These are phyloP conservation scores for Chrysoporthe deuterocubensis DNA, from an alignment of 2,329 filamentous ascomycete species.

Conservation along the genomic window DNA sequence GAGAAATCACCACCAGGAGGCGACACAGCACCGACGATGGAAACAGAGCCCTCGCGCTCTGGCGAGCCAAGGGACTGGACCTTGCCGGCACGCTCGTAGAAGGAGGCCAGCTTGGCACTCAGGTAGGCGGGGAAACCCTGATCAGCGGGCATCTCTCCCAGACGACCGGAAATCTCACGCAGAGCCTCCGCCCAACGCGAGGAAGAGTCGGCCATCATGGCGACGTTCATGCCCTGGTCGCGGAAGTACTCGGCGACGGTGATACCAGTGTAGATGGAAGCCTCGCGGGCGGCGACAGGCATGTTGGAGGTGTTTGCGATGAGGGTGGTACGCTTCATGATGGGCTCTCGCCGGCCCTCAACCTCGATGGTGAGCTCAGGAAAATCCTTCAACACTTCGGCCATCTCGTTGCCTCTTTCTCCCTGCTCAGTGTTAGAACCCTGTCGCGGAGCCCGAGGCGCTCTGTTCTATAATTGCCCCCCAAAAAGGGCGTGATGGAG, in stretches of 20 bases:
- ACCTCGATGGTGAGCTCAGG: conserved; percentile 95
- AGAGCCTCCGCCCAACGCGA: conserved; percentile 98
- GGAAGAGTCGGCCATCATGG: conserved; percentile 99
- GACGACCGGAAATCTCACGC: conserved; percentile 96
- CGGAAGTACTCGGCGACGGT: conserved; percentile 96
- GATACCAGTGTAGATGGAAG: conserved; percentile 97
- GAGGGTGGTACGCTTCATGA: conserved; percentile 99
- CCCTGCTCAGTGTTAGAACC: conserved; percentile 45
- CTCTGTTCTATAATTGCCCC: no score
- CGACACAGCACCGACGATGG: conserved; percentile 95
- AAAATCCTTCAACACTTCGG: conserved; percentile 99
- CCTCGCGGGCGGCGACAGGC: conserved; percentile 97
- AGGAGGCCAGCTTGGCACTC: conserved; percentile 93
- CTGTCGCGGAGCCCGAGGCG: background rate
- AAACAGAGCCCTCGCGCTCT: conserved; percentile 87
- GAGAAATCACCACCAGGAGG: conserved; percentile 99
- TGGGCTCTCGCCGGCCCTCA: conserved; percentile 92
- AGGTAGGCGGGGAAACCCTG: conserved; percentile 99
- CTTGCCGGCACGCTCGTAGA: conserved; percentile 97
- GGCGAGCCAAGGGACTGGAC: conserved; percentile 86
- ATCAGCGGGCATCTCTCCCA: conserved; percentile 99
- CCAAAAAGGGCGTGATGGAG: no score
- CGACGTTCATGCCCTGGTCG: conserved; percentile 94
- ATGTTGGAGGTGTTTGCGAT: conserved; percentile 99
- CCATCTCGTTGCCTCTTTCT: conserved; percentile 99